phyloP scores from a whole-genome alignment of 139 green algal genomes.

The Tetradesmus obliquus region DNA sequence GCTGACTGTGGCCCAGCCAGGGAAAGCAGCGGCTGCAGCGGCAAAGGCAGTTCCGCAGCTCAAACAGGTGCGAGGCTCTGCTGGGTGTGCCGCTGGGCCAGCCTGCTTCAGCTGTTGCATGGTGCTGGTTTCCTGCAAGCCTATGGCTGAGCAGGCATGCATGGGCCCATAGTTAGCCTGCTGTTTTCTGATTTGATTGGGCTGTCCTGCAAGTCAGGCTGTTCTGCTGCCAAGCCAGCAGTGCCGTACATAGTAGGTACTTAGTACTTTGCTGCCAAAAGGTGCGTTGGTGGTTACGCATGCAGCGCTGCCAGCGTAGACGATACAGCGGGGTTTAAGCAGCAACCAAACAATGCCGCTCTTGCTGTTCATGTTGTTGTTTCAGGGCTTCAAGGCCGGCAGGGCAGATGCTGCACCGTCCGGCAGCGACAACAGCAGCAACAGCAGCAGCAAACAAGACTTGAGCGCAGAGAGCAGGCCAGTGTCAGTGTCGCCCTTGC shows the following conservation, averaged over 20 bases:
- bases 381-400: neutral
- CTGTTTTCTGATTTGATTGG: no score
- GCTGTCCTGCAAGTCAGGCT: neutral
- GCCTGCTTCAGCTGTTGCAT: neutral
- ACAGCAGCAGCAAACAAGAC: neutral
- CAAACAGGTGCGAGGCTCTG: neutral
- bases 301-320: no score
- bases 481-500: neutral
- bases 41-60: neutral
- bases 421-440: neutral
- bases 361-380: no score
- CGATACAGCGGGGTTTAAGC: no score
- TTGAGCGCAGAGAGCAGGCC: neutral
- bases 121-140: neutral
- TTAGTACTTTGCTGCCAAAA: no score
- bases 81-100: neutral
- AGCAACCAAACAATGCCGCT: no score
- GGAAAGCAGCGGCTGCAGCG: neutral
- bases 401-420: neutral
- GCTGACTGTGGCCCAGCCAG: neutral
- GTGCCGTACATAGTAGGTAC: no score
- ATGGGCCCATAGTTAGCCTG: neutral
- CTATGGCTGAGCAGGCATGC: neutral
- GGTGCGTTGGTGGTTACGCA: no score
- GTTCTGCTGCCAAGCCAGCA: neutral